phyloP scores from a whole-genome alignment of 2,329 filamentous ascomycete genomes.

The Zymoseptoria crescenta region DNA sequence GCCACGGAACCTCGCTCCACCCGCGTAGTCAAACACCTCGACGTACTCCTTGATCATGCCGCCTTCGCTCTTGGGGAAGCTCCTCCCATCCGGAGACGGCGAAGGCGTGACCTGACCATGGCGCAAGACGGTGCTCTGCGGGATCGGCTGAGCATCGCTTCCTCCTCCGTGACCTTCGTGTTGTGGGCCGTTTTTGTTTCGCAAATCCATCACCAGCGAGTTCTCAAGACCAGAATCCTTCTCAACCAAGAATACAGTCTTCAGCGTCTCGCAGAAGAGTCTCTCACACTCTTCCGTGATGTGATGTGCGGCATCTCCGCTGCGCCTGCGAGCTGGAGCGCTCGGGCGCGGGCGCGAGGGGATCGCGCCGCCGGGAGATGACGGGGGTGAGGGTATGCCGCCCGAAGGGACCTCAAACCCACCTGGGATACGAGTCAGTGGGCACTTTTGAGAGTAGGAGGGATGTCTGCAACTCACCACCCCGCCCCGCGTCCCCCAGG shows the following conservation, averaged over 20 bases:
- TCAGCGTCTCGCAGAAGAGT: constrained; percentile 97
- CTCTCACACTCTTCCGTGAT: constrained; percentile 99
- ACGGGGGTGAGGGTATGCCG: constrained; percentile 69
- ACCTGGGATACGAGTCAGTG: constrained; percentile 54
- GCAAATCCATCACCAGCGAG: constrained; percentile 81
- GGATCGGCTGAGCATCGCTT: constrained; percentile 12
- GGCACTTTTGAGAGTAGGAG: neutral
- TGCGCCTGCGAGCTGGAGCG: constrained; percentile 28
- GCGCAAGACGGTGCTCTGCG: constrained; percentile 15
- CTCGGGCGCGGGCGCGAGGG: constrained; percentile 16
- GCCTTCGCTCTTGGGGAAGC: constrained; percentile 12
- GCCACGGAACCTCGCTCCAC: constrained; percentile 75
- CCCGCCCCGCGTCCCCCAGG: constrained; percentile 60
- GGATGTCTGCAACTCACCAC: constrained; percentile 13
- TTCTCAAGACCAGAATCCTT: constrained; percentile 65
- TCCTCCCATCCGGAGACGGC: constrained; percentile 28
- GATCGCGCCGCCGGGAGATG: constrained; percentile 56
- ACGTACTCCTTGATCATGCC: constrained; percentile 54
- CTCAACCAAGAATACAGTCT: constrained; percentile 92
- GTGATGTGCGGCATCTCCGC: constrained; percentile 88
- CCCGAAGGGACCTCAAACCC: constrained; percentile 87
- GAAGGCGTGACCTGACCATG: constrained; percentile 30
- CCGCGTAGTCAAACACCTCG: constrained; percentile 81
- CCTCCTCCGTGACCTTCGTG: neutral
- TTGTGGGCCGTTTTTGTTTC: constrained; percentile 24